These are phyloP conservation scores for Cudoniella acicularis DNA, from an alignment of 495 filamentous ascomycete genomes.

Conservation along the genomic window DNA sequence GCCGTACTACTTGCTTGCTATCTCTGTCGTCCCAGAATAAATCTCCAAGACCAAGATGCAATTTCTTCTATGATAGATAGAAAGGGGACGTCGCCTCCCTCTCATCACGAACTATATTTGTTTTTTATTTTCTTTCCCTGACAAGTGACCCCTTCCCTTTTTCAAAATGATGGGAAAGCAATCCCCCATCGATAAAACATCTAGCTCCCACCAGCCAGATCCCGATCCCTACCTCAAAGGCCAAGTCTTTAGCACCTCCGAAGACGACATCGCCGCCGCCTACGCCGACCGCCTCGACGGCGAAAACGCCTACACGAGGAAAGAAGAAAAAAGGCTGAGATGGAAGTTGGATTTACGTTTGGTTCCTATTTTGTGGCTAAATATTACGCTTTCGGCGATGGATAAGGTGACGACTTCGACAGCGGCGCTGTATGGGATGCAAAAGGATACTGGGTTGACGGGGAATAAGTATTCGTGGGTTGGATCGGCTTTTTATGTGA, in stretches of 20 bases:
- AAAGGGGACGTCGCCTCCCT: not conserved
- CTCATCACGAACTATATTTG: too few relatives aligned
- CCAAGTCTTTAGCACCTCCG: not conserved
- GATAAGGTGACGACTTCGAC: conserved; percentile 36
- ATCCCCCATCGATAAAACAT: not conserved
- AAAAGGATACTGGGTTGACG: conserved; percentile 28
- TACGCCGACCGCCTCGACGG: conserved; percentile 6
- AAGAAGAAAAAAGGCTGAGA: conserved; percentile 34
- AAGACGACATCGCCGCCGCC: conserved; percentile 11
- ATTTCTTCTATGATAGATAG: not conserved
- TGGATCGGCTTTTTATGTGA: conserved; percentile 28
- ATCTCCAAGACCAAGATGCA: not conserved
- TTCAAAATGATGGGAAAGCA: not conserved
- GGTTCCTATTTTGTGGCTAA: conserved; percentile 39
- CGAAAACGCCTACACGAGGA: conserved; percentile 12
- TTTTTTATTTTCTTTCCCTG: not conserved
- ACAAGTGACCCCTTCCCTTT: not conserved
- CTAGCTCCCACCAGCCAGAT: too few relatives aligned
- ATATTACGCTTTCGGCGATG: conserved; percentile 28
- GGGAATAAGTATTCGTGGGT: conserved; percentile 31
- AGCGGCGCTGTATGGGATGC: conserved; percentile 32
- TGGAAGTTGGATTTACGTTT: conserved; percentile 41
- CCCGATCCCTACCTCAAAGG: too few relatives aligned
- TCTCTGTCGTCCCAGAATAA: too few relatives aligned
- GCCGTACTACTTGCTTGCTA: not conserved